Evolutionary conservation across 2,329 filamentous ascomycete genomes (phyloP).

Genomic region (Mariannaea elegans): DNA sequence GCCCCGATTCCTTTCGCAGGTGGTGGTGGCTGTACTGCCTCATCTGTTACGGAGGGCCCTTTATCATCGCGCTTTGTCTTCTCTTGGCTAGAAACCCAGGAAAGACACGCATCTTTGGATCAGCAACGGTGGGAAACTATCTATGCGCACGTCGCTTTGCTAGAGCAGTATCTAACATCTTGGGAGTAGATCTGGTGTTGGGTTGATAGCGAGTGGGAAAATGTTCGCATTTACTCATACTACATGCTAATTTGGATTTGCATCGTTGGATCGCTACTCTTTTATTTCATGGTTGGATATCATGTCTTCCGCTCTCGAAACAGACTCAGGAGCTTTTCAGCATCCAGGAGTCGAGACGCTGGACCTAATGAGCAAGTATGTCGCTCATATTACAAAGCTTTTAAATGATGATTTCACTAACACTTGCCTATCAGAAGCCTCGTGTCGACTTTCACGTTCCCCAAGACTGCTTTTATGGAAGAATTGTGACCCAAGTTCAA

Average conservation of each 20-base stretch:
- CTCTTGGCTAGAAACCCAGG: slow-evolving; percentile 61
- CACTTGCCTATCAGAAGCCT: slow-evolving; percentile 15
- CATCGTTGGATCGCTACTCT: slow-evolving; percentile 62
- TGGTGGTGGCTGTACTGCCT: slow-evolving; percentile 77
- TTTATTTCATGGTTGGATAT: slow-evolving; percentile 66
- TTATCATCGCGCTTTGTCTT: slow-evolving; percentile 72
- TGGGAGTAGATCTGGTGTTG: slow-evolving; percentile 66
- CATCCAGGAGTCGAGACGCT: slow-evolving; percentile 43
- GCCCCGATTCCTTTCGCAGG: slow-evolving; percentile 73
- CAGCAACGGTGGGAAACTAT: slow-evolving; percentile 63
- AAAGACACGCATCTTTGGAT: slow-evolving; percentile 59
- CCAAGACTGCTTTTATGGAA: slow-evolving; percentile 55
- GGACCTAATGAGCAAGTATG: slow-evolving; percentile 46
- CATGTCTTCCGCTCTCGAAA: slow-evolving; percentile 68
- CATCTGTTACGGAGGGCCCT: slow-evolving; percentile 76
- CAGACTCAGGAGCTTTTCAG: slow-evolving; percentile 61
- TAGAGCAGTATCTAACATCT: slow-evolving; percentile 7
- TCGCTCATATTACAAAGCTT: not conserved
- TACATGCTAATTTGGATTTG: slow-evolving; percentile 70
- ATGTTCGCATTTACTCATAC: slow-evolving; percentile 67
- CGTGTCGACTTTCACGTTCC: slow-evolving; percentile 39
- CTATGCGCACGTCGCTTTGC: not conserved
- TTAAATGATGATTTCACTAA: slow-evolving; percentile 3
- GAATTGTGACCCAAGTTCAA: slow-evolving; percentile 62
- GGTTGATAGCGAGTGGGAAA: slow-evolving; percentile 64